Base-by-base conservation (phyloP, 768 basidiomycete genomes). In the Tulasnella sp. region DNA sequence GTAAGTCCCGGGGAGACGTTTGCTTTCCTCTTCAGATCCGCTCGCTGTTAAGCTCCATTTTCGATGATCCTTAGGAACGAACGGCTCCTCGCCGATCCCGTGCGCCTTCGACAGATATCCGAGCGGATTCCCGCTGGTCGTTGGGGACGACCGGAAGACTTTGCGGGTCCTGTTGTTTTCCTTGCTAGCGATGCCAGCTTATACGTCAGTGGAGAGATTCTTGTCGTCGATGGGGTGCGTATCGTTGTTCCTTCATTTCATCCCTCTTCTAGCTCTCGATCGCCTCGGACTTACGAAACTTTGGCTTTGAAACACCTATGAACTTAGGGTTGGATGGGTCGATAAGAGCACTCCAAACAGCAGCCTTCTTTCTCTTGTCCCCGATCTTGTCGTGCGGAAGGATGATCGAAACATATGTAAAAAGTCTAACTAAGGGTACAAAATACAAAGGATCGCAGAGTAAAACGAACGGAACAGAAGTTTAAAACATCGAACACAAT, bases 131-230 rank as follows among this genome's bases (percentile, higher is more conserved):
- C 90, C 2, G 87, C 87, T 17, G 86, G 85, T 14, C 79, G 90
- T 72, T 91, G 90, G 90, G 90, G 89, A 26, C 79, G 82, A 32
- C 89, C 90, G 3, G 81, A 82, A 67, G 90, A 92, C 80, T 90
- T 92, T 78, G 88, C 86, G n/a, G 90, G 90, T 14, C 86, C 87
- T 0, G 79, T 87, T 19, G 85, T 91, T 16, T 92, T 88, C 79
- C 84, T 91, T 26, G 89, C 90, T 16, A 88, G 87, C 74, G 79
- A 79, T 63, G 90, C 89, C 0, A 87, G 87, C 75, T 84, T 88
- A 77, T 92, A 91, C 77, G 85, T 91, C 3, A 88, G 86, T 75
- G 90, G 90, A 34, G 90, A 91, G 78, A 80, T 87, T 39, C 77
- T 91, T 67, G 84, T 89, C 42, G 89, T 91, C 65, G 73, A 74